Conservation (phyloP, 345 rosid genomes). For the Citrus cavaleriei region DNA sequence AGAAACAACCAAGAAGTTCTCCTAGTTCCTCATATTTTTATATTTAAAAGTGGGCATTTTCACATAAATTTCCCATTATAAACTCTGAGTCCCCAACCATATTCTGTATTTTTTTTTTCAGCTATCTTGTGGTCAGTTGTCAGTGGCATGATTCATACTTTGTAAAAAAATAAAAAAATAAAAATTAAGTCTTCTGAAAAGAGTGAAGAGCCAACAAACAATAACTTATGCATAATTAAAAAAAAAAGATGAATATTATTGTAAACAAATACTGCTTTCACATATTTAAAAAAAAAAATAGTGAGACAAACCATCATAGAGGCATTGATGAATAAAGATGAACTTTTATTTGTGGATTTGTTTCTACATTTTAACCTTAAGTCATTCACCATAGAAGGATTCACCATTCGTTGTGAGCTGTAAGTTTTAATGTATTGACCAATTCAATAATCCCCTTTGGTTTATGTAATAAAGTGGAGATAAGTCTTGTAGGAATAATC, state of each 20-base stretch:
- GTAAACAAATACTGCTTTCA: neutral
- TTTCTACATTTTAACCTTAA: too few species aligned
- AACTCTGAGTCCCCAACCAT: neutral
- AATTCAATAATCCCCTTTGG: neutral
- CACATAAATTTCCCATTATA: neutral
- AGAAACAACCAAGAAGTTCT: slow-evolving; percentile 5
- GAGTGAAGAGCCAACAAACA: neutral
- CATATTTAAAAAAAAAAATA: neutral
- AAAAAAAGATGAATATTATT: neutral
- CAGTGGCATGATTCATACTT: neutral
- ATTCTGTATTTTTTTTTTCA: neutral
- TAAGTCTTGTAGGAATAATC: neutral
- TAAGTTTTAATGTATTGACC: neutral
- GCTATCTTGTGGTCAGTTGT: slow-evolving; percentile 3
- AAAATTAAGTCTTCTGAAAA: neutral
- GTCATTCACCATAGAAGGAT: neutral
- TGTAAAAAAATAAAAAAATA: too few species aligned
- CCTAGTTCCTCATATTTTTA: neutral
- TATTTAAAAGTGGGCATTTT: neutral
- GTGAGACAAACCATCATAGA: neutral
- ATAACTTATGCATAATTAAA: too few species aligned
- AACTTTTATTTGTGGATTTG: too few species aligned
- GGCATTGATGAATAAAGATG: too few species aligned
- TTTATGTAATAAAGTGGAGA: neutral
- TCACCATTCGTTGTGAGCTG: neutral